phyloP scores from a whole-genome alignment of 2,329 filamentous ascomycete genomes.

The Sporothrix luriei region DNA sequence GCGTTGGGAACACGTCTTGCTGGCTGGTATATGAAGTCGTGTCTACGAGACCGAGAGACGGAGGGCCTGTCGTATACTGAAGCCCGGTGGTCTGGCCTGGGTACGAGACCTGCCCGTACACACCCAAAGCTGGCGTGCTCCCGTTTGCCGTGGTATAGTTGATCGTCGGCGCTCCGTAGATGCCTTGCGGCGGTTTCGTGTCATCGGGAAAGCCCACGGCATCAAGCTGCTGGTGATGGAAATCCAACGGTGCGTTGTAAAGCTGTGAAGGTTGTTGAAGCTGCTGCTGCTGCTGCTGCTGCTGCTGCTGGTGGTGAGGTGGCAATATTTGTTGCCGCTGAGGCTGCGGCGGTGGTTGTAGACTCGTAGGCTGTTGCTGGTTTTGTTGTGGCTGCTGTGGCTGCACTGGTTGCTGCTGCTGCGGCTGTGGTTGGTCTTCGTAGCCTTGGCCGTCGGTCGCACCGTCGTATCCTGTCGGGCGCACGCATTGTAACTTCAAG shows the following conservation, averaged over 20 bases:
- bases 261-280: constrained; percentile 49
- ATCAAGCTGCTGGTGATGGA: constrained; percentile 31
- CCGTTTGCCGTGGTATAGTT: constrained; percentile 46
- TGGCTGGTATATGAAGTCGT: constrained; percentile 49
- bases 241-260: constrained; percentile 42
- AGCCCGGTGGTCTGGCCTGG: constrained; percentile 53
- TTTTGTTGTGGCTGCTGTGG: constrained; percentile 37
- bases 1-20: constrained; percentile 57
- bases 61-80: constrained; percentile 57
- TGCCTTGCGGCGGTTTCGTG: constrained; percentile 45
- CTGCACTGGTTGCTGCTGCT: constrained; percentile 39
- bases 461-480: constrained; percentile 79
- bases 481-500: constrained; percentile 89
- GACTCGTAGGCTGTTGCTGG: constrained; percentile 34
- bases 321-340: constrained; percentile 43
- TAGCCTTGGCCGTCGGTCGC: constrained; percentile 52
- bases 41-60: constrained; percentile 55
- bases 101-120: constrained; percentile 55
- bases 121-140: constrained; percentile 43
- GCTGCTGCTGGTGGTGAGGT: constrained; percentile 38
- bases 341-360: constrained; percentile 45
- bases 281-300: constrained; percentile 35
- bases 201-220: constrained; percentile 8
- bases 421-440: constrained; percentile 58
- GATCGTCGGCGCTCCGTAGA: constrained; percentile 53